phyloP scores from a whole-genome alignment of 2,329 filamentous ascomycete species.

The Coniella lustricola region DNA sequence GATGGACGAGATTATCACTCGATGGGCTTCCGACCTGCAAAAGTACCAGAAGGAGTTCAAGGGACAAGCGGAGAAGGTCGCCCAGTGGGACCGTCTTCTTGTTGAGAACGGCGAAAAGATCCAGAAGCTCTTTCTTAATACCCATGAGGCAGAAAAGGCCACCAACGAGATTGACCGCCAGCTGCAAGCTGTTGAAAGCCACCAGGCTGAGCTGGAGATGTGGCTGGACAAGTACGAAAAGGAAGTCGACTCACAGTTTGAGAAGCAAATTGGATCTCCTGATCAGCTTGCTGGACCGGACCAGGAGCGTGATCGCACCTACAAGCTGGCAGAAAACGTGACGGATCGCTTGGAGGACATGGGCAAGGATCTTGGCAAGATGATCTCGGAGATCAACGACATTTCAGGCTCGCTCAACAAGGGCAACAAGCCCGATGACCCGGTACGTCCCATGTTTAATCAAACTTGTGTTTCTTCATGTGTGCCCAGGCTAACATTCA shows the following conservation, averaged over 20 bases:
- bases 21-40: slow-evolving; percentile 90
- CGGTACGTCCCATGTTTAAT: slow-evolving; percentile 49
- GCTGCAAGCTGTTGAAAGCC: slow-evolving; percentile 78
- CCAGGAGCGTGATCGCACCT: slow-evolving; percentile 90
- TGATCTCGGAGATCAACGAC: slow-evolving; percentile 97
- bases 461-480: no score
- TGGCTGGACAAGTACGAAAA: slow-evolving; percentile 89
- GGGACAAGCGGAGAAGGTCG: slow-evolving; percentile 77
- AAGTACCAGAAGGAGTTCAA: slow-evolving; percentile 98
- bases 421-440: slow-evolving; percentile 80
- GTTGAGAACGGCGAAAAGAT: slow-evolving; percentile 95
- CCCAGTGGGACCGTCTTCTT: slow-evolving; percentile 83
- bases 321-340: slow-evolving; percentile 90
- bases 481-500: no score
- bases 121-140: slow-evolving; percentile 83
- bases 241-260: slow-evolving; percentile 84
- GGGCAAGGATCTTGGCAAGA: slow-evolving; percentile 84
- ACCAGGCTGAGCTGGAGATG: slow-evolving; percentile 81
- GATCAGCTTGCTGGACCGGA: slow-evolving; percentile 81
- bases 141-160: slow-evolving; percentile 87
- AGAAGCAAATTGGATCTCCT: slow-evolving; percentile 66
- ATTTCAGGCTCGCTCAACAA: slow-evolving; percentile 87
- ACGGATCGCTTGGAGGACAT: slow-evolving; percentile 88
- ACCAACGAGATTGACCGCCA: slow-evolving; percentile 92
- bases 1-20: slow-evolving; percentile 97